Evolutionary conservation across 768 basidiomycete genomes (phyloP), one percentile per base, ranked within the genome.

Genomic region (Tylopilus balloui): DNA sequence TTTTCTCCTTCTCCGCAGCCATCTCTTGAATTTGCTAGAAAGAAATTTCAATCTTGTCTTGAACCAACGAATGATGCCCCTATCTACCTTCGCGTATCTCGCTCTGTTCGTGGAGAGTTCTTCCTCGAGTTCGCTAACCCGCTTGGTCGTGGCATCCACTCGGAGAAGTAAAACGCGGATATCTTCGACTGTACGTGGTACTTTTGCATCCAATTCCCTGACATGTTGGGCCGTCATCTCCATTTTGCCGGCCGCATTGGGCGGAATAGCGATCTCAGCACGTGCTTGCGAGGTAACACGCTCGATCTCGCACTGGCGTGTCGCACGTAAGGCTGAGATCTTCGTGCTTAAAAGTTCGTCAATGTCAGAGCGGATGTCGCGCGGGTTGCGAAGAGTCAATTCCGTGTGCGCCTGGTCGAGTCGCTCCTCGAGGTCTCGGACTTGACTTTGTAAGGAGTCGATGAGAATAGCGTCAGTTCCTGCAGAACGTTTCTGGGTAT

Each of bases 381-480:
- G 42, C 28, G 17, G 59, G 37, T 41, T 63, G 34, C 47, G 52
- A 24, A 69, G 52, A n/a, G 68, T 64, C 15, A 69, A 50, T 27
- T 63, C 61, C 6, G 68, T 55, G 9, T 58, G 63, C 7, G 60
- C 51, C 44, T 68, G 64, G n/a, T 67, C 66, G 8, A 69, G 47
- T n/a, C 57, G 57, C 28, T 66, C 57, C 42, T 62, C 66, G 14
- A 68, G 52, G 21, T 62, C 47, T 25, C 27, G 56, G 12, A 69
- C 19, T 23, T 44, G 59, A 39, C 11, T 47, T 45, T 29, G 56
- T 41, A 67, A 40, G 6, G 50, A 44, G 31, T 57, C 51, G 6
- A 56, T 21, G 11, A 15, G 19, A 20, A 34, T 21, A n/a, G 35
- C 1, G 6, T 51, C 25, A 13, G 27, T 9, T 34, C 4, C 28